Percentiles rank a stretch among this genome's conserved stretches.
Conservation (phyloP, 768 basidiomycete genomes). For the Leccinum rimulosum region DNA sequence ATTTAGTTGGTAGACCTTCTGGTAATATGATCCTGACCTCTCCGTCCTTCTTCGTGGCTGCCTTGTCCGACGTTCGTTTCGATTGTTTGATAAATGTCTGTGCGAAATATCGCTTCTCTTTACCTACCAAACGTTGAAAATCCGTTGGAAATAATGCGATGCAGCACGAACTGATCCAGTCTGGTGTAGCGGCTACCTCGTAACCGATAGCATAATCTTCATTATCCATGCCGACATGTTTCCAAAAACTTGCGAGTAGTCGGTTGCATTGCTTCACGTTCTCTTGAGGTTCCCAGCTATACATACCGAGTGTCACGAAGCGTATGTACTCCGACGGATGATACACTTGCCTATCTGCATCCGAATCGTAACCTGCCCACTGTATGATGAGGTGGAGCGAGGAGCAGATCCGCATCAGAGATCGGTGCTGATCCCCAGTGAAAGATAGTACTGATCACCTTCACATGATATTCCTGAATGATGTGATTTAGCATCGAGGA, state of each 20-base stretch:
- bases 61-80: slow-evolving; percentile 16
- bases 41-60: slow-evolving; percentile 17
- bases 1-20: background rate
- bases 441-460: slow-evolving; percentile 40
- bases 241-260: slow-evolving; percentile 64
- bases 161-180: slow-evolving; percentile 56
- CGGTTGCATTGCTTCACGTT: slow-evolving; percentile 59
- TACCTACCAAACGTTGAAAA: slow-evolving; percentile 25
- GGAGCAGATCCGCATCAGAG: background rate
- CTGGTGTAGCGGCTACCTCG: slow-evolving; percentile 38
- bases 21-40: slow-evolving; percentile 12
- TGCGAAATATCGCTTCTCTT: slow-evolving; percentile 39
- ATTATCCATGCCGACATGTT: slow-evolving; percentile 55
- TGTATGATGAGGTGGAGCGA: slow-evolving; percentile 26
- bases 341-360: slow-evolving; percentile 50
- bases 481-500: background rate
- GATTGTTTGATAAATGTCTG: slow-evolving; percentile 25
- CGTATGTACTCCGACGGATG: background rate
- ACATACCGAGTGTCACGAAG: slow-evolving; percentile 1
- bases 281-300: slow-evolving; percentile 67
- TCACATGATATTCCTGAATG: slow-evolving; percentile 62
- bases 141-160: background rate
- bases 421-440: background rate
- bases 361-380: slow-evolving; percentile 67
- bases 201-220: slow-evolving; percentile 51